A percentile compares a stretch with the other conserved stretches of the same genome.
Conservation (phyloP, 495 filamentous ascomycete genomes). For the Podospora fimiseda region DNA sequence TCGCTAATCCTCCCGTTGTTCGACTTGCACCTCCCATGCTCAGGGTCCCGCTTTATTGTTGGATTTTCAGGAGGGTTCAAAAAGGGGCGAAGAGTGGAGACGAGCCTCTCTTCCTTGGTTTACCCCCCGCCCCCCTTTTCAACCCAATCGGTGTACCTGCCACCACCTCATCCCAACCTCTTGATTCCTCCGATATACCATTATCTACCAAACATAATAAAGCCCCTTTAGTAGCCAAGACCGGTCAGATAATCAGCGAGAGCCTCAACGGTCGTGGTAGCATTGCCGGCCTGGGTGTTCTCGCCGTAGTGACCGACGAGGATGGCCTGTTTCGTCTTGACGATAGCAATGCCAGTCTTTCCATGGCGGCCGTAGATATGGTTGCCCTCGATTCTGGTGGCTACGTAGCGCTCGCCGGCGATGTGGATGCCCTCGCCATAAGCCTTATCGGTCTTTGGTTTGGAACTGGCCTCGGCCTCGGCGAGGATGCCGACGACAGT, state of each 20-base stretch:
- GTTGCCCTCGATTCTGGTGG: constrained; percentile 64
- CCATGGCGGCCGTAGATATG: constrained; percentile 85
- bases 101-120: neutral
- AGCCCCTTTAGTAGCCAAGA: constrained; percentile 55
- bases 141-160: neutral
- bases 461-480: constrained; percentile 25
- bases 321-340: constrained; percentile 78
- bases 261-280: constrained; percentile 57
- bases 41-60: neutral
- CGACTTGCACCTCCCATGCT: no score
- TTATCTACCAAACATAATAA: neutral
- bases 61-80: neutral
- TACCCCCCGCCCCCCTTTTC: no score
- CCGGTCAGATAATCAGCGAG: constrained; percentile 70
- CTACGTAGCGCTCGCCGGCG: constrained; percentile 62
- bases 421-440: constrained; percentile 61
- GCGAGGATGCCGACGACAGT: constrained; percentile 38
- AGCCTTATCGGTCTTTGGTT: constrained; percentile 41
- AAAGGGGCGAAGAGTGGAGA: neutral
- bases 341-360: constrained; percentile 69
- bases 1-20: neutral
- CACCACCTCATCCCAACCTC: neutral
- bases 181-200: neutral
- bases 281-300: constrained; percentile 55
- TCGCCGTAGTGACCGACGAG: constrained; percentile 83